Base-by-base conservation (phyloP, 2,329 filamentous ascomycete genomes). In the Fusarium redolens region DNA sequence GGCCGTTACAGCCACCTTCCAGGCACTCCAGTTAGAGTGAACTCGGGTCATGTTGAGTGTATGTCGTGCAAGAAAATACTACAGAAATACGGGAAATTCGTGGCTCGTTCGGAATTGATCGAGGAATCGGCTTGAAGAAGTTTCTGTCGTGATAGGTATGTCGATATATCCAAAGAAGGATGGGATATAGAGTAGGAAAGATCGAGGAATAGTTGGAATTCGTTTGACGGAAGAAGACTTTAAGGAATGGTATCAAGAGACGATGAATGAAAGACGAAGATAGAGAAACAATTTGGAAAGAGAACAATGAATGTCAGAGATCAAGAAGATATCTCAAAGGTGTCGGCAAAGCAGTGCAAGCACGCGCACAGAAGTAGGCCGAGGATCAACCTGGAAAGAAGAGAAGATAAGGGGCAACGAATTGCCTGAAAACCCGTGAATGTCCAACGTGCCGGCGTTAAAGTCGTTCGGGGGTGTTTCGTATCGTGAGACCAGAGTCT, bases 371-470 rank as follows among this genome's bases (percentile, higher is more conserved):
- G 55, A 86, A 84, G 76, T 79, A 70, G 81, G 84, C 86, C 87
- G 81, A 89, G 87, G 87, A 83, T 89, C 87, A 89, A 89, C 87
- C 87, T 86, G 86, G 77, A 74, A 79, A 74, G 75, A 80, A 77
- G 57, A 65, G 75, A 78, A 76, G 60, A 66, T 55, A 66, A 65
- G 59, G 55, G 69, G 70, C 69, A 77, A 75, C 58, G 63, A 71
- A 62, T 71, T 77, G 75, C 75, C 74, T 59, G 33, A 61, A 57
- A 61, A 62, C 75, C 74, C 65, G 74, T 68, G 50, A 71, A 69
- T 62, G 60, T 77, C 65, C 75, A 77, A 76, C 70, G 70, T 72
- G 70, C 72, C 75, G 73, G 71, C 61, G 65, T 73, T 72, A 52
- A 69, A 69, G 47, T 71, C 62, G 62, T 75, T 71, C 65, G 54